These are phyloP conservation scores for Phyllosticta citribraziliensis DNA, from an alignment of 2,329 filamentous ascomycete genomes.

Conservation along the genomic window DNA sequence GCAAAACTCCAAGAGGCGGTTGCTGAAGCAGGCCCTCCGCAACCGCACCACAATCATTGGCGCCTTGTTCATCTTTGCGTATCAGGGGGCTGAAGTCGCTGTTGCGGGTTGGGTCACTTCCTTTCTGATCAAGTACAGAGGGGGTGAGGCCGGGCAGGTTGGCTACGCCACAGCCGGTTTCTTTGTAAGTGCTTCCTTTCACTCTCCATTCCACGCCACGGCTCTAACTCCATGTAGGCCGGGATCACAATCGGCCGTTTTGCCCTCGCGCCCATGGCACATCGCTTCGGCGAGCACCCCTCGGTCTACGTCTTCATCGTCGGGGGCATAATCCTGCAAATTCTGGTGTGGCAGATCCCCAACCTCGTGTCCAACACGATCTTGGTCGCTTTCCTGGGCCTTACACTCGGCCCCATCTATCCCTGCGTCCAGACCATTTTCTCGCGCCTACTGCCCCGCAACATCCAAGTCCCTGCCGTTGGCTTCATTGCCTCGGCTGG, in stretches of 20 bases:
- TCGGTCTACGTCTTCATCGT: conserved; percentile 55
- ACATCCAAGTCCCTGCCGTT: conserved; percentile 54
- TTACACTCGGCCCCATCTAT: conserved; percentile 70
- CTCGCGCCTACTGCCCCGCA: conserved; percentile 48
- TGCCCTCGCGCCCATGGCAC: conserved; percentile 55
- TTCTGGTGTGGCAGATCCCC: conserved; percentile 70
- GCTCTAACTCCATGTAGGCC: conserved; percentile 7
- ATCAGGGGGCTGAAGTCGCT: conserved; percentile 76
- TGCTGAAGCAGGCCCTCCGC: conserved; percentile 40
- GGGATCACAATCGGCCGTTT: conserved; percentile 72
- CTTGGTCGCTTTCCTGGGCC: conserved; percentile 51
- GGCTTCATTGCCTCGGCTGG: conserved; percentile 59
- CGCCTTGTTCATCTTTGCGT: conserved; percentile 74
- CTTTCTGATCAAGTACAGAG: conserved; percentile 64
- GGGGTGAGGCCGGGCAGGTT: conserved; percentile 60
- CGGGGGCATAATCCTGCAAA: conserved; percentile 56
- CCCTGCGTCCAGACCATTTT: conserved; percentile 61
- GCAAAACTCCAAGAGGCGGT: conserved; percentile 35
- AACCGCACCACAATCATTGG: conserved; percentile 58
- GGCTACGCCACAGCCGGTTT: conserved; percentile 70
- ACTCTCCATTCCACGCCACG: neutral
- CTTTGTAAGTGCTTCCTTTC: conserved; percentile 34
- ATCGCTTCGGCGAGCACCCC: conserved; percentile 57
- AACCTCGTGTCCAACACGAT: conserved; percentile 50
- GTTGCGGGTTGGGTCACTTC: conserved; percentile 83